These are phyloP conservation scores for Fusarium oligoseptatum DNA, from an alignment of 2,329 filamentous ascomycete species.

Conservation along the genomic window DNA sequence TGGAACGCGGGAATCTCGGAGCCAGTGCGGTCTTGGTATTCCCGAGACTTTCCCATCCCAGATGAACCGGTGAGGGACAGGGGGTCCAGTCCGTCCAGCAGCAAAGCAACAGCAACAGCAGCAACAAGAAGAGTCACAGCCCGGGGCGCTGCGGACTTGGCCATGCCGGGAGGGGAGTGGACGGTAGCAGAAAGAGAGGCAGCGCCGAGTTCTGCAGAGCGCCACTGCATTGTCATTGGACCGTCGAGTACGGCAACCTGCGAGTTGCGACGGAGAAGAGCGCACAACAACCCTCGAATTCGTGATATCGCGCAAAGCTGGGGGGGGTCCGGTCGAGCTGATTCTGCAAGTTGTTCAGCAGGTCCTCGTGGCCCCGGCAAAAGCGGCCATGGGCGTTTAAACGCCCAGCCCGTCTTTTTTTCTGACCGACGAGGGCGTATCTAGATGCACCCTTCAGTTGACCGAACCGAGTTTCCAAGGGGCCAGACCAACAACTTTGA, in stretches of 20 bases:
- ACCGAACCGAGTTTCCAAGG: not conserved
- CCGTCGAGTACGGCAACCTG: not conserved
- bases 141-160: slow-evolving; percentile 1
- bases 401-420: slow-evolving; percentile 28
- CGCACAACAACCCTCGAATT: slow-evolving; percentile 1
- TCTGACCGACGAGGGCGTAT: slow-evolving; percentile 14
- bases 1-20: slow-evolving; percentile 30
- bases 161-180: not conserved
- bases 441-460: not conserved
- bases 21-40: slow-evolving; percentile 32
- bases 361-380: slow-evolving; percentile 11
- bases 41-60: slow-evolving; percentile 44
- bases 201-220: slow-evolving; percentile 5
- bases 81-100: not conserved
- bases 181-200: slow-evolving; percentile 3
- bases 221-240: slow-evolving; percentile 19
- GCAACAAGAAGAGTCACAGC: not conserved
- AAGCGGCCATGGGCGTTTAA: slow-evolving; percentile 21
- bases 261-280: slow-evolving; percentile 21
- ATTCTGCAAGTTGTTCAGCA: slow-evolving; percentile 22
- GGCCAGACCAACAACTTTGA: not conserved
- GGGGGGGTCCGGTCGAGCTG: not conserved
- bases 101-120: not conserved
- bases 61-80: not conserved
- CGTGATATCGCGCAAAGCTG: slow-evolving; percentile 5